Evolutionary conservation across 1,284 basidiomycete species (phyloP), one percentile per base, ranked within the genome.

Genomic region (Leucoagaricus sp.): DNA sequence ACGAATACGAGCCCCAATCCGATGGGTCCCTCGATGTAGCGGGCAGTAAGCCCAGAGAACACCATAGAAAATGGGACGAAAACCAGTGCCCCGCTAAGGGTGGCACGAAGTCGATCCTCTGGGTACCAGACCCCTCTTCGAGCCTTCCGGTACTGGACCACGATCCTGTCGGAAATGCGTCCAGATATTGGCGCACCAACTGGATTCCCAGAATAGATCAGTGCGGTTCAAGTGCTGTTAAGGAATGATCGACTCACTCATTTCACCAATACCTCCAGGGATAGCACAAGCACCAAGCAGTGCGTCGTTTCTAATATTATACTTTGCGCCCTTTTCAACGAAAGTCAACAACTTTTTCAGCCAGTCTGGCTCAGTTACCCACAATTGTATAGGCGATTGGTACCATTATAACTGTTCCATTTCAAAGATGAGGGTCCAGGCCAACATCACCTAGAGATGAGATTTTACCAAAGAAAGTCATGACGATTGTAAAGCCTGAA

Each of bases 201-300:
- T 74, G 45, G 9, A 45, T 4, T 26, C 25, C 8, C 15, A 23
- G 8, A 26, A 25, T 49, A 8, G 26, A n/a, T 13, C 9, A 13
- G n/a, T 34, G 29, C 33, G 25, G 7, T 3, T 42, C n/a, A 23
- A 0, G 12, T 12, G 19, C n/a, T 26, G 7, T n/a, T 36, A 45
- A 10, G 17, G 2, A 31, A 23, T n/a, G n/a, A 25, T 10, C 23
- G 8, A 57, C 71, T 23, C 47, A 74, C 73, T 61, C 61, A 72
- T 67, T 53, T 70, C 71, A 10, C 73, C 73, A 15, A 74, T 47
- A 4, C 72, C 73, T 7, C 58, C 58, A 15, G 72, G 69, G 15
- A 74, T 55, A 59, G 73, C 73, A 56, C 71, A 75, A 3, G 68
- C 69, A 1, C 73, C 73, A 42, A 75, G 67, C 12, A 72, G 46